Evolutionary conservation across 495 filamentous ascomycete species (phyloP), one percentile per base, ranked within the genome.

Genomic region (Jackrogersella multiformis): DNA sequence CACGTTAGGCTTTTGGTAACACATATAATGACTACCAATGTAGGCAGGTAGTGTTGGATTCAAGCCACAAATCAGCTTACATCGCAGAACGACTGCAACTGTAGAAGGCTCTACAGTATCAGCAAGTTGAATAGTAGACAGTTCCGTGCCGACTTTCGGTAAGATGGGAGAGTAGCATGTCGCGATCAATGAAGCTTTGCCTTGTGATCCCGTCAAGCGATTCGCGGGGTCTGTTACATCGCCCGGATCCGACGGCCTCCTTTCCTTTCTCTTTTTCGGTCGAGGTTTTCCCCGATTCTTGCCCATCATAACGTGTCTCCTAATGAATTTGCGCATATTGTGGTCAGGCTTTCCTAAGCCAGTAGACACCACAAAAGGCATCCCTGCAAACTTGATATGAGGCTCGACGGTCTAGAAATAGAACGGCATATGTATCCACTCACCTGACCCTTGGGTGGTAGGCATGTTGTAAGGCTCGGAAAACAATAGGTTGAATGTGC

Each of bases 241-340:
- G 10, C 26, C 18, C 16, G 30, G 41, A 0, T 34, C 64, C 12
- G 8, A 5, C 2, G 8, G 10, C 42, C 63, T 63, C 5, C 54
- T 63, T 5, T 42, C 2, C 45, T 24, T 48, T 15, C 21, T 48
- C 44, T 48, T 48, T 15, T 20, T 63, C 21, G 45, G 55, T 3
- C 35, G 45, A 32, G 21, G 45, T 34, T 56, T 66, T 5, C 57
- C 72, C 26, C 69, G 71, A 56, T 84, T 84, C 71, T 82, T 83
- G 5, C 82, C 82, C 8, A 74, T 70, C 82, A 84, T 85, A 1
- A 83, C 81, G 75, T 82, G 78, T 55, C 78, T 80, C 30, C 81
- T 74, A 60, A 82, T 83, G 23, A 78, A 56, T 60, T 74, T 80
- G 30, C 79, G 77, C 35, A 71, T 39, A 24, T 78, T 67, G 5